These are phyloP conservation scores for Tolypocladium tundrense DNA, from an alignment of 2,329 filamentous ascomycete species.

Conservation along the genomic window DNA sequence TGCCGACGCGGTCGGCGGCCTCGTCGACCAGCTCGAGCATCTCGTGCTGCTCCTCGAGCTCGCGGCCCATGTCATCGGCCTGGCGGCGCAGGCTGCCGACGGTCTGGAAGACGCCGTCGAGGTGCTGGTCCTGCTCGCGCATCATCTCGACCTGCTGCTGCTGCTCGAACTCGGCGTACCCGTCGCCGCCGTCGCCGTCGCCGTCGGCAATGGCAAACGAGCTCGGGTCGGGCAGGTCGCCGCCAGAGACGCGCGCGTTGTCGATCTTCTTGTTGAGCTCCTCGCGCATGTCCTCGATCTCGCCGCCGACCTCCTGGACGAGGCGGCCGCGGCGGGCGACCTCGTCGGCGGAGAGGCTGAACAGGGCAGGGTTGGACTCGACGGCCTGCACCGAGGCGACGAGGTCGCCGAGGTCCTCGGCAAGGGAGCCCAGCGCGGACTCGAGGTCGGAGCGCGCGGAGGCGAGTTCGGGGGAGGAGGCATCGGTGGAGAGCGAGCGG, in stretches of 20 bases:
- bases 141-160: slow-evolving; percentile 86
- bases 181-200: slow-evolving; percentile 41
- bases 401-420: slow-evolving; percentile 81
- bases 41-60: slow-evolving; percentile 88
- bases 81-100: slow-evolving; percentile 85
- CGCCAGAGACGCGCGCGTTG: slow-evolving; percentile 17
- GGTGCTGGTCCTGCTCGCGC: slow-evolving; percentile 85
- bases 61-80: slow-evolving; percentile 90
- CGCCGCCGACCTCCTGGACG: slow-evolving; percentile 79
- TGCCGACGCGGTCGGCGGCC: slow-evolving; percentile 77
- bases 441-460: slow-evolving; percentile 64
- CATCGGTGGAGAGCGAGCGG: slow-evolving; percentile 66
- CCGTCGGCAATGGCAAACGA: slow-evolving; percentile 43
- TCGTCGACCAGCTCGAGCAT: slow-evolving; percentile 80
- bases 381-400: slow-evolving; percentile 77
- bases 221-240: slow-evolving; percentile 43
- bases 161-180: slow-evolving; percentile 78
- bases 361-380: slow-evolving; percentile 78
- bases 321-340: slow-evolving; percentile 70
- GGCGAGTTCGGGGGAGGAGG: slow-evolving; percentile 73
- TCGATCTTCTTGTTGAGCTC: slow-evolving; percentile 58
- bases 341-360: slow-evolving; percentile 75
- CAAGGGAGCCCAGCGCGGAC: slow-evolving; percentile 53
- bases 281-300: slow-evolving; percentile 81
- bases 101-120: slow-evolving; percentile 87